These are phyloP conservation scores for Hebeloma cylindrosporum DNA, from an alignment of 768 basidiomycete species.

Conservation along the genomic window DNA sequence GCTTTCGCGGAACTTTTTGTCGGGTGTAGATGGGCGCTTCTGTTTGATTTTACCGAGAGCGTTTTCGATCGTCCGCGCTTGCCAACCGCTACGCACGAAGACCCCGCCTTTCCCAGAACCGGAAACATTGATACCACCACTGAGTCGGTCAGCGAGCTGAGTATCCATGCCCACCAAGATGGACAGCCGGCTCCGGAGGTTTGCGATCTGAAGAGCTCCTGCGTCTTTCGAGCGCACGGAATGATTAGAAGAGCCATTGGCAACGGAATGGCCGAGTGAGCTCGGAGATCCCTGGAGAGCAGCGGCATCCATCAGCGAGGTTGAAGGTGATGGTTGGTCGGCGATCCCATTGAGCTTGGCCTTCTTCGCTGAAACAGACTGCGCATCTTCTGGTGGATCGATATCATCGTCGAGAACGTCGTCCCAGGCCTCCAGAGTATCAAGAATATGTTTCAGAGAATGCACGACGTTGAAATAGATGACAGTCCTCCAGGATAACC, in stretches of 20 bases:
- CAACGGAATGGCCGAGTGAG: slow-evolving; percentile 28
- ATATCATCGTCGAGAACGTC: slow-evolving; percentile 55
- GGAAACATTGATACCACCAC: slow-evolving; percentile 69
- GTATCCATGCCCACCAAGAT: slow-evolving; percentile 61
- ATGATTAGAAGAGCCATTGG: slow-evolving; percentile 28
- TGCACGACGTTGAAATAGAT: slow-evolving; percentile 77
- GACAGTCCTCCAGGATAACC: slow-evolving; percentile 70
- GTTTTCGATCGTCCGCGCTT: slow-evolving; percentile 63
- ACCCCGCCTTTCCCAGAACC: slow-evolving; percentile 77
- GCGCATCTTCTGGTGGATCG: slow-evolving; percentile 27
- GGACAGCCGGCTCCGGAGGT: slow-evolving; percentile 58
- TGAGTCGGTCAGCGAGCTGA: slow-evolving; percentile 68
- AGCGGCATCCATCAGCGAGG: slow-evolving; percentile 32
- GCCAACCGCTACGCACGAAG: slow-evolving; percentile 82
- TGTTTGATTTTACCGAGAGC: slow-evolving; percentile 41
- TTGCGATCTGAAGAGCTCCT: slow-evolving; percentile 44
- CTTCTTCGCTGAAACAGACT: slow-evolving; percentile 27
- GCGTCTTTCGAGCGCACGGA: slow-evolving; percentile 27
- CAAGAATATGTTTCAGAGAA: slow-evolving; percentile 68
- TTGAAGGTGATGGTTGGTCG: slow-evolving; percentile 41
- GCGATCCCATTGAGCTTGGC: slow-evolving; percentile 32
- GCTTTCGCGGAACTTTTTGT: slow-evolving; percentile 34
- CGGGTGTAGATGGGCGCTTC: slow-evolving; percentile 30
- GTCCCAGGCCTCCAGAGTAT: slow-evolving; percentile 61
- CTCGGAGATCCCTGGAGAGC: slow-evolving; percentile 24